Conservation (phyloP, 208 protist species). For the Willaertia magna region DNA sequence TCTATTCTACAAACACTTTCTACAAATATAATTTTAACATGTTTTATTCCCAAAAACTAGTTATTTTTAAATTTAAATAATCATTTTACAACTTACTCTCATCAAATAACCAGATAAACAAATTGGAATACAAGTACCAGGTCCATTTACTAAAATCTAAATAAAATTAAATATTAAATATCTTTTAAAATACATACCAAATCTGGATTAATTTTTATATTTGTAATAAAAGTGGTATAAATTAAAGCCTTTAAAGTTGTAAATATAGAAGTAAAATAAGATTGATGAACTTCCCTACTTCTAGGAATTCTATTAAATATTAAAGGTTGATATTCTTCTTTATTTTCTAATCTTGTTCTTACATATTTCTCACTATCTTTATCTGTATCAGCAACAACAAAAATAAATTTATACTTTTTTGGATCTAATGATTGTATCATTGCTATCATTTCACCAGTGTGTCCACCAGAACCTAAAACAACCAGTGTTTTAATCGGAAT, state of each 20-base stretch:
- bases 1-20: background rate
- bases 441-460: background rate
- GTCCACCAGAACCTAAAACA: slow-evolving; percentile 6
- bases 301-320: slow-evolving; percentile 52
- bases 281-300: slow-evolving; percentile 70
- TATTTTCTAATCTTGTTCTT: slow-evolving; percentile 40
- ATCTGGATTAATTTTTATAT: background rate
- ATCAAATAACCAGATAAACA: slow-evolving; percentile 44
- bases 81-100: slow-evolving; percentile 11
- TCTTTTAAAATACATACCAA: background rate
- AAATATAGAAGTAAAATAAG: slow-evolving; percentile 56
- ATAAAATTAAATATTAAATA: background rate
- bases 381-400: slow-evolving; percentile 53
- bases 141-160: slow-evolving; percentile 57
- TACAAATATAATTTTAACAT: background rate
- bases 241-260: slow-evolving; percentile 43
- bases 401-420: slow-evolving; percentile 29
- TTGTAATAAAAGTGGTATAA: background rate
- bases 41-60: background rate
- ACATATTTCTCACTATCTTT: slow-evolving; percentile 35
- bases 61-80: background rate
- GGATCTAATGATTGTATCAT: background rate
- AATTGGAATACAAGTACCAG: slow-evolving; percentile 71
- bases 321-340: slow-evolving; percentile 32
- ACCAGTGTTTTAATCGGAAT: background rate